Evolutionary conservation across 306 rosid genomes (phyloP), one percentile per base, ranked within the genome.

Genomic region (Quercus robur): DNA sequence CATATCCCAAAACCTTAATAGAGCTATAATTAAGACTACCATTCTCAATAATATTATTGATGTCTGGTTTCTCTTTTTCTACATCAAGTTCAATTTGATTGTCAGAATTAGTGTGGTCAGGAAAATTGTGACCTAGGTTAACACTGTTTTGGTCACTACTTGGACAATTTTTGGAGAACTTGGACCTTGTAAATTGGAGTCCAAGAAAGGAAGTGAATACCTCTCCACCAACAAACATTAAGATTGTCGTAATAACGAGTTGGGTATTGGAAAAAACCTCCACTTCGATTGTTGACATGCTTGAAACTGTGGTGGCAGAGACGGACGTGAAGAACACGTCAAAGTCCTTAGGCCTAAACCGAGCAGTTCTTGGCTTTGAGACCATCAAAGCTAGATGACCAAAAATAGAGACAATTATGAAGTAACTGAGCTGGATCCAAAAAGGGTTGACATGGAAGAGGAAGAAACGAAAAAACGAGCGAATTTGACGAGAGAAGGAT

Each of bases 151-250:
- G 57, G 19, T 11, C 3, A 61, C 44, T 38, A 38, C 44, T 56
- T 14, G 30, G 30, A 19, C 12, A 44, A 41, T 23, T 19, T 19
- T 82, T 73, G 28, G 66, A 17, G 62, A 61, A 56, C 4, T 19
- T 75, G 59, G 33, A 67, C 31, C 31, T 67, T 3, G 77, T 15
- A 31, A 89, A 12, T 5, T 78, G 51, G 70, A 92, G 88, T 19
- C 75, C 85, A 1, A 88, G 80, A 80, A 86, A 14, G 79, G 98
- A 94, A 81, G 81, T 84, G 44, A 91, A 90, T 64, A 86, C 85
- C 64, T 94, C 97, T 0, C 97, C 92, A 12, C 97, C 97, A 0
- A 77, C 3, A 0, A 92, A 78, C 97, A 94, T 94, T 67, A 90
- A 77, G 28, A 83, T 55, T 49, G 89, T 86, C 54, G 88, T 57